These are phyloP conservation scores for Neoscytalidium dimidiatum DNA, from an alignment of 2,329 filamentous ascomycete species.

Conservation along the genomic window DNA sequence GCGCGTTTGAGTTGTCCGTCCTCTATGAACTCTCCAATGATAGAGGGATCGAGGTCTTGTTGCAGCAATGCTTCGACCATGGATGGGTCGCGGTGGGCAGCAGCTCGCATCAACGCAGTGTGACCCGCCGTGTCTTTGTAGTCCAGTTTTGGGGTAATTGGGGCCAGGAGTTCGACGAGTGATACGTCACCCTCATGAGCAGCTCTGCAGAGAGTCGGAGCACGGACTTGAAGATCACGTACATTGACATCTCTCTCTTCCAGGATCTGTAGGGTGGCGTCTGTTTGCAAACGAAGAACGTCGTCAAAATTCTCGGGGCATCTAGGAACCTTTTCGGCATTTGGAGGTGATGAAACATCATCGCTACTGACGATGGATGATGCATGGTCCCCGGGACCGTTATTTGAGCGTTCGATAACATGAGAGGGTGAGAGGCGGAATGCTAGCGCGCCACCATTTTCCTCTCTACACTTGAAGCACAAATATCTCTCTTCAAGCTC, in stretches of 20 bases:
- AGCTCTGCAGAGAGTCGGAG: neutral
- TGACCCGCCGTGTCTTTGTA: neutral
- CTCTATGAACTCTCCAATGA: neutral
- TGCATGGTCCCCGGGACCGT: too few species aligned
- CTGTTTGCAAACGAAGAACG: neutral
- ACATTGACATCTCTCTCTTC: neutral
- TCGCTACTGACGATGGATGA: too few species aligned
- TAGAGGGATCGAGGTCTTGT: neutral
- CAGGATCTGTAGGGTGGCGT: neutral
- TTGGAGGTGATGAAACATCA: too few species aligned
- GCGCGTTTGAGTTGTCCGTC: neutral
- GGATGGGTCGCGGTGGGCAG: neutral
- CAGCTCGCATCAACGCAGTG: neutral
- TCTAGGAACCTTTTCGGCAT: too few species aligned
- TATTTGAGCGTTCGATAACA: too few species aligned
- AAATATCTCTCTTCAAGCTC: too few species aligned
- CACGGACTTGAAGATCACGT: neutral
- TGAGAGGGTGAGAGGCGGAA: too few species aligned
- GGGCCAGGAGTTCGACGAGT: neutral
- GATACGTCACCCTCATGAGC: neutral
- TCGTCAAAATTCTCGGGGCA: too few species aligned
- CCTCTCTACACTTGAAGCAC: too few species aligned
- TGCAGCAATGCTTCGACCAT: neutral
- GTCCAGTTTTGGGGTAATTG: neutral
- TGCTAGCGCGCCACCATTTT: too few species aligned